Evolutionary conservation across 208 protist species (phyloP), one percentile per base, ranked within the genome.

Genomic region (Acanthamoeba healyi): DNA sequence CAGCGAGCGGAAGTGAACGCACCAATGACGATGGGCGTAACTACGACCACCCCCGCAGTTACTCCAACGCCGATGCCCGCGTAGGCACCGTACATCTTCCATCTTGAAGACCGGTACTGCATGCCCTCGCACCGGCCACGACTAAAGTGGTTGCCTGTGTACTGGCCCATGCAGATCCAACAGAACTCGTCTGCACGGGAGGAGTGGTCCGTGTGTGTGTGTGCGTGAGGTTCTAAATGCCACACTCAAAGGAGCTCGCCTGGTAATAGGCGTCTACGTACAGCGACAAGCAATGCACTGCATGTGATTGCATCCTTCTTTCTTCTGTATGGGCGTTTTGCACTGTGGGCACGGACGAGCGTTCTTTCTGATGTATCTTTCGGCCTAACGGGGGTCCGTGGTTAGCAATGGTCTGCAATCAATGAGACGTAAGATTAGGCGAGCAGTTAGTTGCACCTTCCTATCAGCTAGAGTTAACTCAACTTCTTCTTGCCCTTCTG

Each of bases 251-350:
- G n/a, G n/a, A n/a, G n/a, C n/a, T n/a, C n/a, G n/a, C n/a, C n/a
- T n/a, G n/a, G n/a, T n/a, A n/a, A n/a, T n/a, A n/a, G n/a, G n/a
- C n/a, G n/a, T n/a, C n/a, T n/a, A 49, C 84, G 58, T 92, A 92
- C 86, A 92, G 22, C 56, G 34, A 40, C 86, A 92, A 32, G 58
- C 40, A 34, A 77, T 34, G 58, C 86, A 92, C 1, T 54, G 72
- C 86, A 92, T 92, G 40, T 92, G 86, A 29, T 92, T 92, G 38
- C 86, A 92, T 3, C 86, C 86, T 6, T 92, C 65, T 29, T 70
- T 92, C 86, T 92, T 92, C n/a, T 92, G 61, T 22, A 92, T 92
- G 86, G 86, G 86, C 86, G 65, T 92, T 49, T 74, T 92, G 46
- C 86, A 92, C 40, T 74, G 22, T 10, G 86, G 86, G 32, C 86